A percentile compares a stretch with the other conserved stretches of the same genome.
These are phyloP conservation scores for Auxenochlorella pyrenoidosa DNA, from an alignment of 139 green algal genomes.

Conservation along the genomic window DNA sequence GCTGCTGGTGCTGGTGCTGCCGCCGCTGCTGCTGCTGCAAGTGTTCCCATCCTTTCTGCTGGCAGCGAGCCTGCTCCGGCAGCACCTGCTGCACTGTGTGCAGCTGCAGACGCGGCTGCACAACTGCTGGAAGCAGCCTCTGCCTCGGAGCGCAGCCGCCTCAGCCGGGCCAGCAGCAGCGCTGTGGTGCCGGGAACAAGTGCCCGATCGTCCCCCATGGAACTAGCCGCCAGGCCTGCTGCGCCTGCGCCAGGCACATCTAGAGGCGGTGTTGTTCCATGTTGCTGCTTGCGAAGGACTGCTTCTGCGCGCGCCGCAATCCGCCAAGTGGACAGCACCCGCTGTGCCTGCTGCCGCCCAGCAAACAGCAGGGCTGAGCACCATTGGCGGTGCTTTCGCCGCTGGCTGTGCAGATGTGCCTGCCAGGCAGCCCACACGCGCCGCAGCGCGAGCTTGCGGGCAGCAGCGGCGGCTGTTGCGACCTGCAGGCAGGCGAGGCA, in stretches of 20 bases:
- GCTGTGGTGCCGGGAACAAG: not conserved
- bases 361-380: slow-evolving; percentile 1
- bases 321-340: not conserved
- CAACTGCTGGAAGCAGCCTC: no score
- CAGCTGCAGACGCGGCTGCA: not conserved
- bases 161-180: not conserved
- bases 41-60: no score
- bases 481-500: not conserved
- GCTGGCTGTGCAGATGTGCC: not conserved
- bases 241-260: no score
- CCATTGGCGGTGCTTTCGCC: not conserved
- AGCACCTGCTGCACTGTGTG: not conserved
- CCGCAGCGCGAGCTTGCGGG: not conserved
- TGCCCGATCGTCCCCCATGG: not conserved
- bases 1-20: not conserved
- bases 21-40: not conserved
- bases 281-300: not conserved
- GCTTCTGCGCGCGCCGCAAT: not conserved
- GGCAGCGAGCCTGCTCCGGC: not conserved
- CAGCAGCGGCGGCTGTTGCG: not conserved
- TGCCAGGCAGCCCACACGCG: not conserved
- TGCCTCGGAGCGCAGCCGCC: not conserved
- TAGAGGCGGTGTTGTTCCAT: no score
- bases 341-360: not conserved
- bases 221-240: not conserved